A percentile compares a stretch with the other conserved stretches of the same genome.
phyloP scores from a whole-genome alignment of 176 grass and related monocot species.

The Lolium multiflorum region DNA sequence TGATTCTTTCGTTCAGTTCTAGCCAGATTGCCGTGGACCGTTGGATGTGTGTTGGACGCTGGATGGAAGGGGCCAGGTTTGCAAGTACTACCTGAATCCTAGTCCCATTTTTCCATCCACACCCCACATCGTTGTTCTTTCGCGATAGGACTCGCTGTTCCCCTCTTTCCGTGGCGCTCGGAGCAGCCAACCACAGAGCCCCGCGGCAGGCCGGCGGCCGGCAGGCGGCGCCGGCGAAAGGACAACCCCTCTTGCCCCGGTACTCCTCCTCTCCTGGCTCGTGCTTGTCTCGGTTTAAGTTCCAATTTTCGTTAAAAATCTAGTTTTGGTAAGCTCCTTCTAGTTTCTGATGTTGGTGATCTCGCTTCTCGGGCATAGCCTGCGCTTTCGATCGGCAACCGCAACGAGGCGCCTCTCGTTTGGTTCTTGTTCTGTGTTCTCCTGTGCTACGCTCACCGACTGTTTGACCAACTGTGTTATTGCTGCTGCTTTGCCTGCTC shows the following conservation, averaged over 20 bases:
- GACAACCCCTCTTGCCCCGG: background rate
- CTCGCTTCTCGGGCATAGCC: background rate
- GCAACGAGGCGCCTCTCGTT: background rate
- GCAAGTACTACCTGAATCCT: no score
- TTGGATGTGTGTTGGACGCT: no score
- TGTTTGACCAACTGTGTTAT: background rate
- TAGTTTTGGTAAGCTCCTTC: background rate
- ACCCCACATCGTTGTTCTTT: background rate
- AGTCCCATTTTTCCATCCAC: background rate
- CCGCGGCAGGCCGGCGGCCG: background rate
- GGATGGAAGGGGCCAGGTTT: background rate
- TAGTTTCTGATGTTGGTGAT: background rate
- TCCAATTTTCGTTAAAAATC: background rate
- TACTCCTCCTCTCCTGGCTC: background rate
- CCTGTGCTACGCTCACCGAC: background rate
- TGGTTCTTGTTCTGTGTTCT: background rate
- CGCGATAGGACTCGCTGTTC: constrained; percentile 3
- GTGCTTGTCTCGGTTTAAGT: background rate
- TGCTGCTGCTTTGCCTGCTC: background rate
- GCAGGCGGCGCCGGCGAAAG: background rate
- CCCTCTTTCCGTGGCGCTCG: constrained; percentile 6
- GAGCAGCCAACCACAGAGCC: background rate
- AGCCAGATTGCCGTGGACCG: no score
- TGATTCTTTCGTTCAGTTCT: no score
- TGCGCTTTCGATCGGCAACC: background rate